phyloP scores from a whole-genome alignment of 345 rosid genomes.

The Linum usitatissimum region DNA sequence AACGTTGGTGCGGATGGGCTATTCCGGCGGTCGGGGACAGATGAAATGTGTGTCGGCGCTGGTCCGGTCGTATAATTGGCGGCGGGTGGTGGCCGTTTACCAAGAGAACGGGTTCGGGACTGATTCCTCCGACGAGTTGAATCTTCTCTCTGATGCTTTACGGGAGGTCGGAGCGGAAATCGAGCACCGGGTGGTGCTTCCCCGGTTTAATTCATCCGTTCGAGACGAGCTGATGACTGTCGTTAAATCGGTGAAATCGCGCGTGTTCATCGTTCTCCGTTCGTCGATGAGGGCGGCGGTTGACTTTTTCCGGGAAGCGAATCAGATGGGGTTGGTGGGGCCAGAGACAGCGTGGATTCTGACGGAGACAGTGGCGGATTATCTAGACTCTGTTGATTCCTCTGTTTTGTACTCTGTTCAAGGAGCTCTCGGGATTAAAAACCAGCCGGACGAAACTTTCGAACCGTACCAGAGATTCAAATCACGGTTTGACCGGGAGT shows the following conservation, averaged over 20 bases:
- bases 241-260: constrained; percentile 9
- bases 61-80: constrained; percentile 25
- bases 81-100: constrained; percentile 24
- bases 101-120: constrained; percentile 29
- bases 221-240: constrained; percentile 17
- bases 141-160: constrained; percentile 25
- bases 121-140: constrained; percentile 20
- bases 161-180: constrained; percentile 24
- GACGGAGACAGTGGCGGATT: constrained; percentile 19
- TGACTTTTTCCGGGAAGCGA: constrained; percentile 32
- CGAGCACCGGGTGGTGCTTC: constrained; percentile 31
- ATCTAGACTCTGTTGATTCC: constrained; percentile 23
- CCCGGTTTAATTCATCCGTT: constrained; percentile 23
- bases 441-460: no score
- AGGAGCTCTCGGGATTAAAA: constrained; percentile 39
- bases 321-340: constrained; percentile 26
- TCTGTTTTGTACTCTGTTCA: constrained; percentile 34
- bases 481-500: constrained; percentile 22
- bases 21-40: constrained; percentile 16
- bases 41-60: constrained; percentile 33
- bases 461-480: no score
- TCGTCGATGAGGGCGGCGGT: constrained; percentile 26
- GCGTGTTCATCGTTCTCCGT: constrained; percentile 38
- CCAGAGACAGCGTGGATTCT: constrained; percentile 38
- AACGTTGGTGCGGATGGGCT: constrained; percentile 30